A percentile compares a stretch with the other conserved stretches of the same genome.
phyloP scores from a whole-genome alignment of 2,329 filamentous ascomycete genomes.

The Blastomyces gilchristii region DNA sequence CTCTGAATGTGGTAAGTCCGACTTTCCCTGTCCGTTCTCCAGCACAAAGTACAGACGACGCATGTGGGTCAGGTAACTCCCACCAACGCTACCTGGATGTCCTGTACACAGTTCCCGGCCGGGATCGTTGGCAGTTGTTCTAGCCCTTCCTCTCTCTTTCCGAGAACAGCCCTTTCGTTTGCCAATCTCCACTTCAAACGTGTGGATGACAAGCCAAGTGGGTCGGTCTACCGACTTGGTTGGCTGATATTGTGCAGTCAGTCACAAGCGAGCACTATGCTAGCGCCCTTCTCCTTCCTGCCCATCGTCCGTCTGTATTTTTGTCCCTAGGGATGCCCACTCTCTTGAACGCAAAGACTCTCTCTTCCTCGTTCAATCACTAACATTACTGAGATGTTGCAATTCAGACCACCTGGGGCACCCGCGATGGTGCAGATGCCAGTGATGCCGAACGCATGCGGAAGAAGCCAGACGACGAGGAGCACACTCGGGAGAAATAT shows the following conservation, averaged over 20 bases:
- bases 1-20: slow-evolving; percentile 65
- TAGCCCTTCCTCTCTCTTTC: slow-evolving; percentile 9
- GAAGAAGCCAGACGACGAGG: slow-evolving; percentile 33
- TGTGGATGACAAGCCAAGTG: background rate
- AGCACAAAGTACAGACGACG: background rate
- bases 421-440: slow-evolving; percentile 72
- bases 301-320: background rate
- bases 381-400: slow-evolving; percentile 9
- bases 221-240: background rate
- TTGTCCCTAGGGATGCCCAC: background rate
- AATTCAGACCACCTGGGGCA: slow-evolving; percentile 77
- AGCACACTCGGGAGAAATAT: background rate
- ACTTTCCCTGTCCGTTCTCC: slow-evolving; percentile 12
- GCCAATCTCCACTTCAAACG: slow-evolving; percentile 1
- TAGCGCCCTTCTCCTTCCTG: slow-evolving; percentile 3
- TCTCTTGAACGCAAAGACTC: background rate
- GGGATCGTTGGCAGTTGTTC: slow-evolving; percentile 9
- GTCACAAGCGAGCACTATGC: slow-evolving; percentile 2
- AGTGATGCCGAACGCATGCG: slow-evolving; percentile 35
- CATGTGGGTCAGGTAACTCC: slow-evolving; percentile 4
- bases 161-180: slow-evolving; percentile 10
- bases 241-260: slow-evolving; percentile 1
- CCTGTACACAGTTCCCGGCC: slow-evolving; percentile 8
- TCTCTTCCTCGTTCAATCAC: background rate
- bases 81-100: slow-evolving; percentile 19